These are phyloP conservation scores for Xylaria grammica DNA, from an alignment of 495 filamentous ascomycete genomes.

Conservation along the genomic window DNA sequence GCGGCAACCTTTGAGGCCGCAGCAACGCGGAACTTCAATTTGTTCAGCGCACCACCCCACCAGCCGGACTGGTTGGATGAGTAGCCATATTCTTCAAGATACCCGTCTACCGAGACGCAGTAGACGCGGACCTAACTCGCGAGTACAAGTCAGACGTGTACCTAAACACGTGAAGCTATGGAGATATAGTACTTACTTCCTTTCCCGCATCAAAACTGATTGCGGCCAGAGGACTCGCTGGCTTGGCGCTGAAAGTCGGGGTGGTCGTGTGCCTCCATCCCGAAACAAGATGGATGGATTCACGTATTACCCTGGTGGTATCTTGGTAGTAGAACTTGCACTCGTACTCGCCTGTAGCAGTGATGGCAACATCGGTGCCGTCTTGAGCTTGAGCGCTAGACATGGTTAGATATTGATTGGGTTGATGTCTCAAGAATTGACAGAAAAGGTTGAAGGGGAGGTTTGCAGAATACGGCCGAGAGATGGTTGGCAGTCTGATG, in stretches of 20 bases:
- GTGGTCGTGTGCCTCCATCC: neutral
- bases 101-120: neutral
- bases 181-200: neutral
- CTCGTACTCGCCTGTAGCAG: neutral
- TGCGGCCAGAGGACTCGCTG: neutral
- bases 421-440: too few species aligned
- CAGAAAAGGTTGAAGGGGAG: too few species aligned
- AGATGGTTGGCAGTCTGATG: too few species aligned
- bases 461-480: too few species aligned
- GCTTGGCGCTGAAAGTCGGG: neutral
- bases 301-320: neutral
- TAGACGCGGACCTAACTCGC: neutral
- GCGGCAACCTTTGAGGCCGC: neutral
- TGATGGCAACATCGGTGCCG: neutral
- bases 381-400: neutral
- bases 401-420: too few species aligned
- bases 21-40: neutral
- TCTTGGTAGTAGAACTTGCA: neutral
- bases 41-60: neutral
- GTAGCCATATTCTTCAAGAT: neutral
- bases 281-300: neutral
- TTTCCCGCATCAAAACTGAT: neutral
- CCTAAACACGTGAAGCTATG: neutral
- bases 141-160: neutral
- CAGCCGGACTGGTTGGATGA: neutral